Percentiles rank a stretch among this genome's conserved stretches.
These are phyloP conservation scores for Eucalyptus decipiens DNA, from an alignment of 345 rosid genomes.

Conservation along the genomic window DNA sequence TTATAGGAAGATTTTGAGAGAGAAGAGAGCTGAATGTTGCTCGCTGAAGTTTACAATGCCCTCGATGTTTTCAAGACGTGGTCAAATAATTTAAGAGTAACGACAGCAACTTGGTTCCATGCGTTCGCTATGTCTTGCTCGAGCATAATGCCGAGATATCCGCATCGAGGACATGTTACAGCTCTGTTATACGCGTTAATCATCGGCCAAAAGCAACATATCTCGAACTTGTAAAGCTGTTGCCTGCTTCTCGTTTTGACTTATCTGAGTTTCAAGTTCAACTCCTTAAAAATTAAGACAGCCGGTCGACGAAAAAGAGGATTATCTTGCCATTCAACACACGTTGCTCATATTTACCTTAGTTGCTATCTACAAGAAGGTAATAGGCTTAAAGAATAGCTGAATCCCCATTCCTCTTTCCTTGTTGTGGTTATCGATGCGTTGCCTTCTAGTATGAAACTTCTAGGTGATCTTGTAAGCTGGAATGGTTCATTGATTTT, in stretches of 20 bases:
- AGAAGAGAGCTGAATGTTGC: not conserved
- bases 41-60: not conserved
- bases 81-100: not conserved
- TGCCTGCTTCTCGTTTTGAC: not conserved
- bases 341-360: not conserved
- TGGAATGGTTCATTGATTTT: not conserved
- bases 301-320: not conserved
- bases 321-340: not conserved
- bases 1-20: not conserved
- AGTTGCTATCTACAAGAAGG: not conserved
- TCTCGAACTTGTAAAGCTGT: not conserved
- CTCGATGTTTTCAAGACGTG: not conserved
- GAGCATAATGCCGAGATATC: not conserved
- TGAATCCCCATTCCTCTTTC: not conserved
- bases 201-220: not conserved
- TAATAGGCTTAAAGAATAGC: not conserved
- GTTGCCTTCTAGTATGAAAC: not conserved
- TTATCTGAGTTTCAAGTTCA: not conserved
- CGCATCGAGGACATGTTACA: not conserved
- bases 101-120: not conserved
- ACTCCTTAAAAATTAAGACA: not conserved
- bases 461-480: not conserved
- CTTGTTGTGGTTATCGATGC: not conserved
- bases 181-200: not conserved
- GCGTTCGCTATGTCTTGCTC: not conserved